phyloP scores from a whole-genome alignment of 164 flowering plant species.

The Akebia trifoliata region DNA sequence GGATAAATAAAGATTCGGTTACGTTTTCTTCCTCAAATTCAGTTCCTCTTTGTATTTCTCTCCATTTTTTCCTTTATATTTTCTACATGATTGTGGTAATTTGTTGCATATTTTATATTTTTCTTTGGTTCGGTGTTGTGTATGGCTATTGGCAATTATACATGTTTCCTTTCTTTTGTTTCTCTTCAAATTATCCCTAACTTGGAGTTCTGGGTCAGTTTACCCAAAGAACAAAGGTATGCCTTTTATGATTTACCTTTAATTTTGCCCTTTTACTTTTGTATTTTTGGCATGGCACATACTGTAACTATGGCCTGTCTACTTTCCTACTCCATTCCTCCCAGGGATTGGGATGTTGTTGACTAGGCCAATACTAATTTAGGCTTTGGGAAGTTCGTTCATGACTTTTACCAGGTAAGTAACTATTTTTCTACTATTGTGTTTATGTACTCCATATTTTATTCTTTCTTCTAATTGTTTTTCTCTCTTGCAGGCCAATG shows the following conservation, averaged over 20 bases:
- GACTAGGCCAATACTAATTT: too few relatives aligned
- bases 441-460: too few relatives aligned
- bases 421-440: too few relatives aligned
- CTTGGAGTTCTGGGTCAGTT: slow-evolving; percentile 62
- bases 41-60: background rate
- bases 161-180: background rate
- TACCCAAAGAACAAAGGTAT: slow-evolving; percentile 70
- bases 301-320: too few relatives aligned
- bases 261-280: background rate
- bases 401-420: too few relatives aligned
- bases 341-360: too few relatives aligned
- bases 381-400: too few relatives aligned
- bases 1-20: too few relatives aligned
- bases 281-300: background rate
- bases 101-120: background rate
- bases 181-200: slow-evolving; percentile 62
- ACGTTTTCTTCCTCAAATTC: slow-evolving; percentile 28
- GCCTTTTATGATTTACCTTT: background rate
- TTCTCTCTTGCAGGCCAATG: too few relatives aligned
- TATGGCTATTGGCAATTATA: too few relatives aligned
- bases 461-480: too few relatives aligned
- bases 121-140: background rate
- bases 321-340: too few relatives aligned
- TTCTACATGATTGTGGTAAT: background rate
- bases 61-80: background rate